Evolutionary conservation across 2,329 filamentous ascomycete genomes (phyloP), one percentile per base, ranked within the genome.

Genomic region (Trichoderma koningii): DNA sequence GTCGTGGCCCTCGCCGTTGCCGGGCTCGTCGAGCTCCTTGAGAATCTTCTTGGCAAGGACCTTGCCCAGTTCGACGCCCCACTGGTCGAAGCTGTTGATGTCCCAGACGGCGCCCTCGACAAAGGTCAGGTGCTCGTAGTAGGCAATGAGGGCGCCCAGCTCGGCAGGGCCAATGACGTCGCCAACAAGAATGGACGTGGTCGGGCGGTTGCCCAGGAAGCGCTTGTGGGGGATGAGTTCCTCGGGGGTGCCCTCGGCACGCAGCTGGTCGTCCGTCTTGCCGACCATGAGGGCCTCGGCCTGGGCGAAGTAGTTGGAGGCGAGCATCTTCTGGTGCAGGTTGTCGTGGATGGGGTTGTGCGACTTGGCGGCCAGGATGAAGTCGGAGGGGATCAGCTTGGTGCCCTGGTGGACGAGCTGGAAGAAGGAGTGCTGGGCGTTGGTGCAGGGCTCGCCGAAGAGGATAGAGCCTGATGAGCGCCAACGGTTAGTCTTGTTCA

Each of bases 341-440:
- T 96, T 94, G 79, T 89, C 83, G 76, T 92, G 88, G 69, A 97
- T 89, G 63, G 94, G 93, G 86, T 99, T 99, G 86, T 99, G 95
- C 64, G 92, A 96, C 83, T 97, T 87, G 69, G 92, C 93, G 45
- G 95, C 95, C 72, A 99, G 83, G 81, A 99, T 96, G 83, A 99
- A 99, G 81, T 99, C 95, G 71, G 94, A 90, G 17, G 95, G 95
- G 76, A 99, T 98, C 74, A 99, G 89, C 87, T 98, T 98, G 73
- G 95, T 99, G 74, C 95, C 95, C 81, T 99, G 95, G 85, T 99
- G 95, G 66, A 99, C 88, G 55, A 99, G 89, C 86, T 99, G 95
- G 89, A 96, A 99, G 89, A 99, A 99, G 67, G 95, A 98, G 87
- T 99, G 95, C 83, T 99, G 95, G 51, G 95, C 95, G 77, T 99